Percentiles rank a stretch among this genome's conserved stretches.
Evolutionary conservation across 306 rosid genomes (phyloP).

Genomic region (Luffa acutangula): DNA sequence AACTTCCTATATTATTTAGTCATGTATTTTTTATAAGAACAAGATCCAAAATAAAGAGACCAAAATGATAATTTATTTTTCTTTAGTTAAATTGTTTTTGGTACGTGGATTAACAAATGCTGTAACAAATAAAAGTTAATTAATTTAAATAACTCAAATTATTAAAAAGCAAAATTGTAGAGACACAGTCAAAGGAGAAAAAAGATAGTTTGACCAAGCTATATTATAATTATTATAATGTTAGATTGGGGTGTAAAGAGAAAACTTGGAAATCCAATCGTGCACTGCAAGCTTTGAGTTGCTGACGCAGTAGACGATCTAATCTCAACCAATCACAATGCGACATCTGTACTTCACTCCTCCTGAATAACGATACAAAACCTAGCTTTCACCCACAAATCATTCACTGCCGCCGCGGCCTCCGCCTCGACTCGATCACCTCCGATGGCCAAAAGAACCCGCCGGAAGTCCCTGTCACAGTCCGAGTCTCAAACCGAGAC

Average conservation of each 20-base stretch:
- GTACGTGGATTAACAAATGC: no score
- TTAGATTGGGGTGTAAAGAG: no score
- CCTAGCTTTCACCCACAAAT: background rate
- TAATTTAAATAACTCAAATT: background rate
- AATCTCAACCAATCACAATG: background rate
- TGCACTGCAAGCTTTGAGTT: background rate
- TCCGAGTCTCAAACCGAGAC: background rate
- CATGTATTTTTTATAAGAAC: no score
- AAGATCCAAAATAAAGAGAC: no score
- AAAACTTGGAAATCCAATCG: background rate
- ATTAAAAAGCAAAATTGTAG: background rate
- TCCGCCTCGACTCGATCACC: background rate
- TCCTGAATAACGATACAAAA: background rate
- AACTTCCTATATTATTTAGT: no score
- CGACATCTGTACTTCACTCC: background rate
- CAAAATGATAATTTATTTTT: no score
- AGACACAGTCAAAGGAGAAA: background rate
- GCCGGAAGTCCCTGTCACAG: background rate
- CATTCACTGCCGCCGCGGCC: background rate
- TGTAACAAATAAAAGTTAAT: no score
- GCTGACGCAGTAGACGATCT: background rate
- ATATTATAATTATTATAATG: background rate
- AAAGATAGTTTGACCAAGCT: background rate
- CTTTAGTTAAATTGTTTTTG: no score
- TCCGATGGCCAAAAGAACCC: constrained; percentile 1